Evolutionary conservation across 345 rosid species (phyloP), one percentile per base, ranked within the genome.

Genomic region (Brassica incana): DNA sequence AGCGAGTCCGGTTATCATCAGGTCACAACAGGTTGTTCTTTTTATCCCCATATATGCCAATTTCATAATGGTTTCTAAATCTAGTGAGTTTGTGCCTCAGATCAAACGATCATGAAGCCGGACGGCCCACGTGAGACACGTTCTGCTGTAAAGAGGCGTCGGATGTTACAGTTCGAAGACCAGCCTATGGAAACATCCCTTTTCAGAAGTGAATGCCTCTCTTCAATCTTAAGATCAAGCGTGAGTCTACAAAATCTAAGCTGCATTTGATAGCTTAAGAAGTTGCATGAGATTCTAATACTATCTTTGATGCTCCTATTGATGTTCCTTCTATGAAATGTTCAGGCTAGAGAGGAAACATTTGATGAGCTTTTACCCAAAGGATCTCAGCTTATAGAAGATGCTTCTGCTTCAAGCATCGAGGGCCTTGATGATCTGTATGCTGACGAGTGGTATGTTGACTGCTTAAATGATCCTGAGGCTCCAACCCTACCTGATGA

Each of bases 81-180:
- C 2, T 38, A 15, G 32, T 59, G 63, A 12, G 52, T 48, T 52
- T 69, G 76, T 16, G 12, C 79, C 59, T 54, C 87, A 91, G 98
- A 81, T 78, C 83, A 74, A 8, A 72, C 77, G 6, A 82, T 45
- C 77, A 89, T 85, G 87, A 90, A 86, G 64, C 75, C 80, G 45
- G 90, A 81, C 69, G 90, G 78, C 65, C 69, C n/a, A 5, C 84
- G 80, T 78, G 92, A 86, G 81, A 75, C 87, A 58, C 81, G 76
- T 65, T 85, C 85, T 5, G 90, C 88, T 78, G 38, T 85, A 61
- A 95, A 95, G 83, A 86, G 99, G 85, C 97, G 98, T 10, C 90
- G 97, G 66, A 89, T 91, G 95, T 83, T 95, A 78, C 97, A 90
- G 14, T 95, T 93, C 69, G 95, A 93, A 62, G 74, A 81, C 84